phyloP scores from a whole-genome alignment of 352 stramenopile genomes.

The Phytophthora macrochlamydospora region DNA sequence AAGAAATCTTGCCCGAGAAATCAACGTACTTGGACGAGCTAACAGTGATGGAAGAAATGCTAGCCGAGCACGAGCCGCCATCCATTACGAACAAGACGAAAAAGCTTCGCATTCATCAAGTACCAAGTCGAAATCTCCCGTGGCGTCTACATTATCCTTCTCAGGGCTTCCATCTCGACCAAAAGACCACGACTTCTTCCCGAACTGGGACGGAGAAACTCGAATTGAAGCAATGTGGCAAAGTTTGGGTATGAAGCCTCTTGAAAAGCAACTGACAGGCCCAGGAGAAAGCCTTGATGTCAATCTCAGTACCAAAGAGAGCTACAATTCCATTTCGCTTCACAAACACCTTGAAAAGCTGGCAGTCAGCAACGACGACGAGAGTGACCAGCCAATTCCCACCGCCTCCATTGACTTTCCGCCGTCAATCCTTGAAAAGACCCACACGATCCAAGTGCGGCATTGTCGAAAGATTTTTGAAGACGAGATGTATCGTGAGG shows the following conservation, averaged over 20 bases:
- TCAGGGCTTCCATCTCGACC: neutral
- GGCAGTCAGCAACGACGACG: neutral
- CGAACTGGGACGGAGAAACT: constrained; percentile 14
- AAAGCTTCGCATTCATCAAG: neutral
- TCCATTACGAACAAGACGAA: constrained; percentile 6
- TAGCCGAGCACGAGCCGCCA: constrained; percentile 33
- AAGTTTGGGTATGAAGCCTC: constrained; percentile 42
- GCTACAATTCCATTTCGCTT: constrained; percentile 55
- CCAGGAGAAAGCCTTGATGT: neutral
- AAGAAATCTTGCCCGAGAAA: neutral
- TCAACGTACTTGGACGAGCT: constrained; percentile 56
- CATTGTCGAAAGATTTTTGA: constrained; percentile 52
- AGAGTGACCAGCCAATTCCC: constrained; percentile 2
- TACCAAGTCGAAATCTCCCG: too few relatives aligned
- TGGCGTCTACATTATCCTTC: neutral
- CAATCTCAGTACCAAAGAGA: constrained; percentile 5
- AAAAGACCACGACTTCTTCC: constrained; percentile 12
- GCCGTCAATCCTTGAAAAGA: neutral
- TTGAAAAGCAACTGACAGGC: constrained; percentile 13
- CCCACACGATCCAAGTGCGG: constrained; percentile 38
- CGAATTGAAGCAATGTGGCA: constrained; percentile 75
- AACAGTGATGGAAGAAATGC: constrained; percentile 58
- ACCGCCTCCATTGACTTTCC: neutral
- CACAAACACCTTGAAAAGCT: constrained; percentile 11
- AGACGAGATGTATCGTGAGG: constrained; percentile 53